A percentile compares a stretch with the other conserved stretches of the same genome.
phyloP scores from a whole-genome alignment of 1,284 basidiomycete species.

The Phenoliferia sp. region DNA sequence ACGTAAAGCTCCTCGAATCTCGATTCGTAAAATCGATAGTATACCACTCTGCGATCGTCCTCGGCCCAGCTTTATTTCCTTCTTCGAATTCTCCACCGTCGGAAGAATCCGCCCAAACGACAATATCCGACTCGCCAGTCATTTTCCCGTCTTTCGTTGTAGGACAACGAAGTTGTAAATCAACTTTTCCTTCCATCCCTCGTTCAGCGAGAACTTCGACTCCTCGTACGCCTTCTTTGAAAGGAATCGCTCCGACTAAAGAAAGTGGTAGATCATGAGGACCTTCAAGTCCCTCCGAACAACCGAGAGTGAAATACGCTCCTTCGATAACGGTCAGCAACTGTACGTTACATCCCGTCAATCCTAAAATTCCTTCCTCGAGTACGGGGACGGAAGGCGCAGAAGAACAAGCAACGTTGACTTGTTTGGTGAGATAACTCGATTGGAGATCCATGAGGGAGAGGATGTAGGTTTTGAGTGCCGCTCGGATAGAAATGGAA shows the following conservation, averaged over 20 bases:
- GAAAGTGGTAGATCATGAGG: constrained; percentile 26
- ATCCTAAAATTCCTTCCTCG: constrained; percentile 33
- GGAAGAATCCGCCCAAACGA: constrained; percentile 29
- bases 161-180: constrained; percentile 30
- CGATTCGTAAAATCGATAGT: constrained; percentile 32
- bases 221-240: constrained; percentile 32
- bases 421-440: constrained; percentile 22
- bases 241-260: constrained; percentile 30
- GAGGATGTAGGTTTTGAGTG: constrained; percentile 27
- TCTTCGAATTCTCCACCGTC: constrained; percentile 27
- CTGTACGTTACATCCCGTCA: constrained; percentile 34
- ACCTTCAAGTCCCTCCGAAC: constrained; percentile 29
- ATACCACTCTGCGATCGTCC: constrained; percentile 33
- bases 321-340: constrained; percentile 35
- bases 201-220: constrained; percentile 31
- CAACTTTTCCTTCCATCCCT: constrained; percentile 31
- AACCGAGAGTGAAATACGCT: constrained; percentile 33
- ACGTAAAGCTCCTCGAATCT: constrained; percentile 32
- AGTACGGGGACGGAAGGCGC: constrained; percentile 33
- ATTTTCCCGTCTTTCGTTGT: constrained; percentile 19
- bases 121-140: constrained; percentile 22
- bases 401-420: constrained; percentile 35
- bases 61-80: constrained; percentile 11
- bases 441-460: constrained; percentile 28
- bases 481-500: constrained; percentile 7